Conservation (phyloP, 1,284 basidiomycete species). For the Tausonia pullulans region DNA sequence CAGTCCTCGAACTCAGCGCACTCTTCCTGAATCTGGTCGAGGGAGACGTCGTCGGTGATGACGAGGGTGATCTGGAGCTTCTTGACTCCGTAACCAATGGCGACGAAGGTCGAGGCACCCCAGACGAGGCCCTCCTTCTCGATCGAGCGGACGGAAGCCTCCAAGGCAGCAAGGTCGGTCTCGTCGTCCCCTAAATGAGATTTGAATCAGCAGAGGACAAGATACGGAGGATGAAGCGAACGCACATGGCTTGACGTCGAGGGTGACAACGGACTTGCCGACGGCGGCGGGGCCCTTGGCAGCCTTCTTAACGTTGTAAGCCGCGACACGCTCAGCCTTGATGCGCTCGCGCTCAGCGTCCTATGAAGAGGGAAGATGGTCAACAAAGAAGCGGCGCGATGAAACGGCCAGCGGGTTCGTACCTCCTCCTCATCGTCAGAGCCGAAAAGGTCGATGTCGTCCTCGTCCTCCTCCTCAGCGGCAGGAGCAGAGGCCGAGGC, state of each 20-base stretch:
- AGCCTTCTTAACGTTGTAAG: slow-evolving; percentile 89
- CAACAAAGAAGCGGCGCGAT: too few species aligned
- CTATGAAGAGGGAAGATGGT: slow-evolving; percentile 2
- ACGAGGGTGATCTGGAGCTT: slow-evolving; percentile 93
- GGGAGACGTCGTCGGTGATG: slow-evolving; percentile 77
- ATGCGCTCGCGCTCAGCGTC: slow-evolving; percentile 87
- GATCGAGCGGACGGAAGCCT: slow-evolving; percentile 72
- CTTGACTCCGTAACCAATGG: slow-evolving; percentile 86
- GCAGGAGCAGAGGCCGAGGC: slow-evolving; percentile 36
- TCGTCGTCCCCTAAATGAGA: slow-evolving; percentile 47
- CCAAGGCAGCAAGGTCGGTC: slow-evolving; percentile 87
- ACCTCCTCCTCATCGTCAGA: slow-evolving; percentile 70
- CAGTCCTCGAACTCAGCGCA: slow-evolving; percentile 63
- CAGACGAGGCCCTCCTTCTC: slow-evolving; percentile 88
- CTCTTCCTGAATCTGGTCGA: slow-evolving; percentile 89
- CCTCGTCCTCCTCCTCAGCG: slow-evolving; percentile 68
- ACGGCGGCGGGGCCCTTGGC: slow-evolving; percentile 55
- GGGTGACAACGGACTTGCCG: slow-evolving; percentile 72
- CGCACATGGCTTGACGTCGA: slow-evolving; percentile 43
- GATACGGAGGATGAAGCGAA: not conserved
- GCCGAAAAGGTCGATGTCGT: slow-evolving; percentile 86
- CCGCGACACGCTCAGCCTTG: slow-evolving; percentile 91
- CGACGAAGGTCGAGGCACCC: slow-evolving; percentile 59
- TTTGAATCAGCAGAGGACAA: not conserved
- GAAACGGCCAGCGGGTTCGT: not conserved